phyloP scores from a whole-genome alignment of 257 asterid genomes.

The Cordia subcordata region DNA sequence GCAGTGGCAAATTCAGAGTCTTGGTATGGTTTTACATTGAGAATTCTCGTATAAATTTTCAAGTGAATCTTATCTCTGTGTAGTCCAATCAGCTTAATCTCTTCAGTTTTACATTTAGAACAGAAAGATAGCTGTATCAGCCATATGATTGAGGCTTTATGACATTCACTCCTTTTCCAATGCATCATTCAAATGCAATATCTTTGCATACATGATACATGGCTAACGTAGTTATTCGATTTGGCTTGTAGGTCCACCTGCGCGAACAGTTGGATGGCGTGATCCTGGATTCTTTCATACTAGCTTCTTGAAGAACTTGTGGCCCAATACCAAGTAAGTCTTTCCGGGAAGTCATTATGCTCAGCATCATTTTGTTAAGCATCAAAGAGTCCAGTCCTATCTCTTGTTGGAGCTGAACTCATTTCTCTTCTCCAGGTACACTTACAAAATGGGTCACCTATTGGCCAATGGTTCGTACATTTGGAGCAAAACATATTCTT shows the following conservation, averaged over 20 bases:
- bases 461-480: slow-evolving; percentile 48
- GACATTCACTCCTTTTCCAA: too few species aligned
- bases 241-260: slow-evolving; percentile 66
- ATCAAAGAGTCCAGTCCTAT: background rate
- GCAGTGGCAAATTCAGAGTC: too few species aligned
- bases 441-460: slow-evolving; percentile 67
- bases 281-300: slow-evolving; percentile 95
- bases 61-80: too few species aligned
- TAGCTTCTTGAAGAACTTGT: slow-evolving; percentile 75
- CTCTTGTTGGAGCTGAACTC: background rate
- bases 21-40: too few species aligned
- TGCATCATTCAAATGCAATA: background rate
- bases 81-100: too few species aligned
- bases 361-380: background rate
- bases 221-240: background rate
- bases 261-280: slow-evolving; percentile 97
- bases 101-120: too few species aligned
- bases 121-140: too few species aligned
- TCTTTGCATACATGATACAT: background rate
- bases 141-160: too few species aligned
- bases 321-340: slow-evolving; percentile 75
- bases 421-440: slow-evolving; percentile 44
- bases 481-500: slow-evolving; percentile 72
- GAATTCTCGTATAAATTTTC: too few species aligned
- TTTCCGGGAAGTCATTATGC: background rate